Evolutionary conservation across 1,284 basidiomycete species (phyloP), one percentile per base, ranked within the genome.

Genomic region (Nidula niveotomentosa): DNA sequence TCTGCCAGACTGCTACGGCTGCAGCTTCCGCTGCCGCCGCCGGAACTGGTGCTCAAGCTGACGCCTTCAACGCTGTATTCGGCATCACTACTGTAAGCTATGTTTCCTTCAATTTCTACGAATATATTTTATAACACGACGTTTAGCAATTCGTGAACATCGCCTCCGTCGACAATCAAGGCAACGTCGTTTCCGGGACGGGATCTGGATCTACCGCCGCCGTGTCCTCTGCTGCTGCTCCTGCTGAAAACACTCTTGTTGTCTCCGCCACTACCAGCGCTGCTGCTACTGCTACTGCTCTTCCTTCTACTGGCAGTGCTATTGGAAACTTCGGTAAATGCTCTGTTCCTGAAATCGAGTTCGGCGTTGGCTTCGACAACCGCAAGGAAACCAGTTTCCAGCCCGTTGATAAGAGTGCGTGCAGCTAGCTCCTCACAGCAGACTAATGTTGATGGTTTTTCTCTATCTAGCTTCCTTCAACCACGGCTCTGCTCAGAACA

Each of bases 321-420:
- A 62, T 72, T 54, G 72, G 70, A n/a, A 58, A 77, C 69, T 81
- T 82, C 57, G 80, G 80, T 51, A 70, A 59, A 39, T 84, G 81
- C 68, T 60, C 74, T 18, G 67, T 77, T 33, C 82, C 81, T 15
- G 62, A 80, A 64, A 82, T 84, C 58, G 69, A 77, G 56, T 84
- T 84, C 65, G 81, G 64, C 41, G 64, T 57, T 35, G 81, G 80
- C 49, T 80, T 84, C 53, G 81, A 82, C 59, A 67, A 67, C 53
- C 71, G 81, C 56, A 76, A 70, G 60, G 81, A 83, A 64, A 83
- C 81, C n/a, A 73, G 69, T 58, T 83, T 83, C 73, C 65, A 77
- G 61, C 82, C 81, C 44, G 69, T 66, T 46, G 76, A 84, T 62
- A 61, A 70, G 60, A 57, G 76, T 78, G 61, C 53, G 65, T 23